phyloP scores from a whole-genome alignment of 176 grass and related monocot genomes.

The Guadua angustifolia region DNA sequence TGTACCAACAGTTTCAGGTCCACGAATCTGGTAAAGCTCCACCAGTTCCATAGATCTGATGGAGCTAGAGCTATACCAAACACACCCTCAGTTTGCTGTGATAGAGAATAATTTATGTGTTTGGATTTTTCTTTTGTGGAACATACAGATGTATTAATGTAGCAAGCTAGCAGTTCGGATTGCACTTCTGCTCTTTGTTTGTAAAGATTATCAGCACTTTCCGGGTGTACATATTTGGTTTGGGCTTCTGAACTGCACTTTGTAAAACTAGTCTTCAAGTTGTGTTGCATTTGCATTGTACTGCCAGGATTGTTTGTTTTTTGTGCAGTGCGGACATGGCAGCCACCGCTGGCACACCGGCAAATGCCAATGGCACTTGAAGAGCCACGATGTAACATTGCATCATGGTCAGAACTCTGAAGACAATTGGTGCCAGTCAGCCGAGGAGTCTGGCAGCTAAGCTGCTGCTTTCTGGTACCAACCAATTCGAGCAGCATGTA shows the following conservation, averaged over 20 bases:
- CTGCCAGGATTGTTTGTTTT: not conserved
- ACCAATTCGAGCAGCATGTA: not conserved
- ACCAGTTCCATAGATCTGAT: no score
- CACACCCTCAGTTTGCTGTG: not conserved
- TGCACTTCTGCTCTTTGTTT: not conserved
- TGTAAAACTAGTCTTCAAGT: not conserved
- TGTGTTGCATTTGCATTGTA: not conserved
- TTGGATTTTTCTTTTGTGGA: not conserved
- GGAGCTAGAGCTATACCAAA: no score
- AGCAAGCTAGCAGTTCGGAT: no score
- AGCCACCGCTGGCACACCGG: not conserved
- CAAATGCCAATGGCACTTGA: not conserved
- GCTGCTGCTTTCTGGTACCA: not conserved
- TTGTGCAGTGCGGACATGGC: not conserved
- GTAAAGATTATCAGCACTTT: not conserved
- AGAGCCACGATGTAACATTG: not conserved
- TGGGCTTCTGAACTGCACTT: not conserved
- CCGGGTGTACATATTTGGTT: not conserved
- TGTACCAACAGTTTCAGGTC: no score
- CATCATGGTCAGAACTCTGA: not conserved
- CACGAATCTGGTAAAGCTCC: no score
- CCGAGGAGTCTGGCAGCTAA: not conserved
- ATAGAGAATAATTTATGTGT: not conserved
- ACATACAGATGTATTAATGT: not conserved
- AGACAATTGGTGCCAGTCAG: not conserved